phyloP scores from a whole-genome alignment of 495 filamentous ascomycete species.

The Lepidopterella palustris region DNA sequence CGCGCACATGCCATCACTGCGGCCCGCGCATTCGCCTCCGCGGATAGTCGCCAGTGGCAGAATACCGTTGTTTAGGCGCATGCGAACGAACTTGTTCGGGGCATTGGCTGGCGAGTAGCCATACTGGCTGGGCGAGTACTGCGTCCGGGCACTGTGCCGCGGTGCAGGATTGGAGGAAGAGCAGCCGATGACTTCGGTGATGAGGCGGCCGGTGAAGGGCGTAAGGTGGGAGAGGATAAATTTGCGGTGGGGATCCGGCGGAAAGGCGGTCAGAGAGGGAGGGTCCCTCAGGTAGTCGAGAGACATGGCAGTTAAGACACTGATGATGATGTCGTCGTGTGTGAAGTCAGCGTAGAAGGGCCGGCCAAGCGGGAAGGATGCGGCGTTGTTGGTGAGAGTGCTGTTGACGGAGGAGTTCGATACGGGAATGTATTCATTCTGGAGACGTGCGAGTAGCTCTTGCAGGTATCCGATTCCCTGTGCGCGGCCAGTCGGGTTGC shows the following conservation, averaged over 20 bases:
- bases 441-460: constrained; percentile 39
- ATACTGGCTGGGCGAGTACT: constrained; percentile 37
- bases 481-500: constrained; percentile 38
- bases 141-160: constrained; percentile 20
- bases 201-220: constrained; percentile 37
- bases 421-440: constrained; percentile 33
- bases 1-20: constrained; percentile 38
- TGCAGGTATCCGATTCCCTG: constrained; percentile 41
- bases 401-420: constrained; percentile 38
- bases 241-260: constrained; percentile 34
- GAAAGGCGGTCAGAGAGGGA: constrained; percentile 32
- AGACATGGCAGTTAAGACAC: constrained; percentile 41
- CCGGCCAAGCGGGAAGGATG: constrained; percentile 41
- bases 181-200: constrained; percentile 41
- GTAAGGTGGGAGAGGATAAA: constrained; percentile 38
- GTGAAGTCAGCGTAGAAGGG: constrained; percentile 46
- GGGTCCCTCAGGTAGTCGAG: constrained; percentile 39
- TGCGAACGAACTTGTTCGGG: constrained; percentile 39
- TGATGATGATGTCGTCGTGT: constrained; percentile 46
- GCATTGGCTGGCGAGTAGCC: constrained; percentile 37
- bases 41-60: constrained; percentile 38
- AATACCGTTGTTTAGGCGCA: constrained; percentile 40
- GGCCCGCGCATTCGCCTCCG: constrained; percentile 31
- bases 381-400: constrained; percentile 39
- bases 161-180: constrained; percentile 25